Evolutionary conservation across 2,329 filamentous ascomycete genomes (phyloP).

Genomic region (Zymoseptoria crescenta): DNA sequence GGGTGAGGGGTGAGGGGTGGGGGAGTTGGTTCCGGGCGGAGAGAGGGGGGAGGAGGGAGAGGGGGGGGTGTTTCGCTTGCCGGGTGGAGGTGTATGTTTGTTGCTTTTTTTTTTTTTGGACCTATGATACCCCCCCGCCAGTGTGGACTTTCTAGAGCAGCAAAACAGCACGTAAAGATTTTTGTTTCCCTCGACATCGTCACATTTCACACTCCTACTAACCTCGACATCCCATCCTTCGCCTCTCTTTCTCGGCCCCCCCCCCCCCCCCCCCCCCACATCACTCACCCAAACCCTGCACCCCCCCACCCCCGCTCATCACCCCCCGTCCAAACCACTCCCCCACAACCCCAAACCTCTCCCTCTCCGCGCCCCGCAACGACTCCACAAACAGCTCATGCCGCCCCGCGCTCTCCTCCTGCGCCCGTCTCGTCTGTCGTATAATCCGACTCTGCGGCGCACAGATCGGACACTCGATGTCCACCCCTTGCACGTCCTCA

Average conservation of each 20-base stretch:
- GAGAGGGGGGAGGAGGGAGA: neutral
- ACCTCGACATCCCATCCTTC: neutral
- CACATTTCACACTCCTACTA: too few relatives aligned
- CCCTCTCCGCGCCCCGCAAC: constrained; percentile 55
- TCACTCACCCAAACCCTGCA: neutral
- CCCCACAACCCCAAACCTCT: constrained; percentile 82
- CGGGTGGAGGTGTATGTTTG: too few relatives aligned
- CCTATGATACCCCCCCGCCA: too few relatives aligned
- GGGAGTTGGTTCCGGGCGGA: too few relatives aligned
- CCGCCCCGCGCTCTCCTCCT: constrained; percentile 76
- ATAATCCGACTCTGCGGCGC: constrained; percentile 79
- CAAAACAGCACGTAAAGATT: neutral
- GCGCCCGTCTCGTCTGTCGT: constrained; percentile 73
- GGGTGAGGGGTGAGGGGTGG: neutral
- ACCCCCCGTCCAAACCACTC: constrained; percentile 94
- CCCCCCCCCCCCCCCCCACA: too few relatives aligned
- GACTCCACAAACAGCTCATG: constrained; percentile 86
- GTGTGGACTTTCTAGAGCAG: too few relatives aligned
- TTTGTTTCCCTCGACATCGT: too few relatives aligned
- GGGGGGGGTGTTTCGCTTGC: too few relatives aligned
- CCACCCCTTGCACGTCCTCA: constrained; percentile 42
- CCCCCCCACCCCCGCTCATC: constrained; percentile 50
- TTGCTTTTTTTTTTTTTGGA: too few relatives aligned
- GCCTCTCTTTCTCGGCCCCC: neutral
- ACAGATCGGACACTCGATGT: constrained; percentile 79